Evolutionary conservation across 345 rosid genomes (phyloP).

Genomic region (Lepidium aucheri): DNA sequence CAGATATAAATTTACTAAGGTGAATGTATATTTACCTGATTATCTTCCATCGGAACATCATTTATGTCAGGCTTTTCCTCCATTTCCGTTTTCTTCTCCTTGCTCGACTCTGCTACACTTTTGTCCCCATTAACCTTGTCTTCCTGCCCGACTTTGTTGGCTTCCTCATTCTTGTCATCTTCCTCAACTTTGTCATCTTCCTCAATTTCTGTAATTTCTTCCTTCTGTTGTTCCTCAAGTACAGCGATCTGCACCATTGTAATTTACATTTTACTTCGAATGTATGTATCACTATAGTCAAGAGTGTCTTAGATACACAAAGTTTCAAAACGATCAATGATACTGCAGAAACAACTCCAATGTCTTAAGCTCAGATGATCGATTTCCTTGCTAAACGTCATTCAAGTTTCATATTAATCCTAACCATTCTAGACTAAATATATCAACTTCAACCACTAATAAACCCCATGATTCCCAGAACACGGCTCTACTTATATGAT

Average conservation of each 20-base stretch:
- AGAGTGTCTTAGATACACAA: neutral
- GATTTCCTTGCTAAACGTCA: no score
- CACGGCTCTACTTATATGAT: neutral
- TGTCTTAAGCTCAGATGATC: neutral
- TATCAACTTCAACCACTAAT: neutral
- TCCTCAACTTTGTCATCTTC: slow-evolving; percentile 37
- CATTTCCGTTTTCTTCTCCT: slow-evolving; percentile 28
- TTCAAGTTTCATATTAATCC: neutral
- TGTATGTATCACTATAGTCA: neutral
- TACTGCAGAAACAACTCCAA: neutral
- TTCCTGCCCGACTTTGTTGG: slow-evolving; percentile 33
- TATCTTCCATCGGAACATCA: slow-evolving; percentile 60
- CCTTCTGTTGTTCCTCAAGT: slow-evolving; percentile 57
- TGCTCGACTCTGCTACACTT: slow-evolving; percentile 28
- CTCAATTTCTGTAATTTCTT: slow-evolving; percentile 52
- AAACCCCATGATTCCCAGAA: neutral
- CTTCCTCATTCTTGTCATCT: slow-evolving; percentile 23
- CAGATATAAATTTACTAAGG: no score
- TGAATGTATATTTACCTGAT: slow-evolving; percentile 37
- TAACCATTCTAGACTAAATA: neutral
- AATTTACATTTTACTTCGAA: slow-evolving; percentile 10
- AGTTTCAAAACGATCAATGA: neutral
- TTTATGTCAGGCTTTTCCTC: slow-evolving; percentile 81
- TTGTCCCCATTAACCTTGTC: neutral
- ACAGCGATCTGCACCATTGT: slow-evolving; percentile 57